A percentile compares a stretch with the other conserved stretches of the same genome.
Evolutionary conservation across 768 basidiomycete genomes (phyloP).

Genomic region (Kwoniella dendrophila): DNA sequence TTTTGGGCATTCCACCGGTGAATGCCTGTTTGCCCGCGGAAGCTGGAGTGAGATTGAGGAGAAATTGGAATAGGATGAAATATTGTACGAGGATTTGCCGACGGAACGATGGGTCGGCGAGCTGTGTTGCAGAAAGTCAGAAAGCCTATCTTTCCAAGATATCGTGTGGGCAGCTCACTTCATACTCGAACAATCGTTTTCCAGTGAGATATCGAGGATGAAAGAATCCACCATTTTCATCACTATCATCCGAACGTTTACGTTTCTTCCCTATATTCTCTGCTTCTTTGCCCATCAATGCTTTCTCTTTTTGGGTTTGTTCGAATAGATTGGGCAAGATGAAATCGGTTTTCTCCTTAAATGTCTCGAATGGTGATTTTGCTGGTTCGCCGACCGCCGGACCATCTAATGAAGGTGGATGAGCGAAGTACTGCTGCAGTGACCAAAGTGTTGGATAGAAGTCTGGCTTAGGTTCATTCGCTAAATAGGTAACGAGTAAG

Average conservation of each 20-base stretch:
- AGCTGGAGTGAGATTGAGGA: slow-evolving; percentile 48
- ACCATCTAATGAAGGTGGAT: slow-evolving; percentile 40
- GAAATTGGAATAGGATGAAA: slow-evolving; percentile 51
- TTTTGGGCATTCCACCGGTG: slow-evolving; percentile 50
- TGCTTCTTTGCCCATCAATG: slow-evolving; percentile 39
- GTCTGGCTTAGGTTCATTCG: slow-evolving; percentile 19
- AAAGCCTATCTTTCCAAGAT: neutral
- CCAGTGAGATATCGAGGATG: slow-evolving; percentile 49
- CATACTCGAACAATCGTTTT: slow-evolving; percentile 42
- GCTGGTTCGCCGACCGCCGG: slow-evolving; percentile 13
- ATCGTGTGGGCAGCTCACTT: slow-evolving; percentile 22
- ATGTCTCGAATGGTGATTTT: slow-evolving; percentile 36
- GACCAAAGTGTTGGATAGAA: slow-evolving; percentile 52
- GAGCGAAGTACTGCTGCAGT: slow-evolving; percentile 48
- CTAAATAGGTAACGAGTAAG: neutral
- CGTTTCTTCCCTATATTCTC: slow-evolving; percentile 28
- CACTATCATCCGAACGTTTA: slow-evolving; percentile 27
- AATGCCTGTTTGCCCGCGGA: slow-evolving; percentile 46
- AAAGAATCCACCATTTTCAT: slow-evolving; percentile 36
- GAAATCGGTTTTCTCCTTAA: slow-evolving; percentile 46
- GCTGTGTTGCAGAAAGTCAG: slow-evolving; percentile 17
- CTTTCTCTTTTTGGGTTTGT: slow-evolving; percentile 44
- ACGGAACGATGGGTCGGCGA: slow-evolving; percentile 49
- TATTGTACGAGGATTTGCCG: slow-evolving; percentile 53
- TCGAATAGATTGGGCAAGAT: slow-evolving; percentile 45